A percentile compares a stretch with the other conserved stretches of the same genome.
These are phyloP conservation scores for Fibroporia radiculosa DNA, from an alignment of 768 basidiomycete genomes.

Conservation along the genomic window DNA sequence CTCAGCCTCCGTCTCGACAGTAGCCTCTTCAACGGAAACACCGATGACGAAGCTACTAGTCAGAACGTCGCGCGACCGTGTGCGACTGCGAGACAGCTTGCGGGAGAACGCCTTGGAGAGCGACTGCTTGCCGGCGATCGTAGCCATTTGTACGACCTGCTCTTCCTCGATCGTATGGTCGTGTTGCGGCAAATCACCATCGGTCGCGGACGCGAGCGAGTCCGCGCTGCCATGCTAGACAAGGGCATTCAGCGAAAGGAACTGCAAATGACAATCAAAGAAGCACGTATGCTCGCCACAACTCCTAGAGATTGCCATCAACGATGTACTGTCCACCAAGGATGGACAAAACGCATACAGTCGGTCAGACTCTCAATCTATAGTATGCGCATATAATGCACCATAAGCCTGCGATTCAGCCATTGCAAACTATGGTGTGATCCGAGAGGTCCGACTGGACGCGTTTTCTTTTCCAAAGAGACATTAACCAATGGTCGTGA, in stretches of 20 bases:
- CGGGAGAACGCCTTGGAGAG: constrained; percentile 22
- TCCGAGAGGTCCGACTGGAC: no score
- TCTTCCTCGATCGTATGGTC: constrained; percentile 9
- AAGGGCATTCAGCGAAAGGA: background rate
- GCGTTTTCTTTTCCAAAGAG: no score
- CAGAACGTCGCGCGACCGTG: constrained; percentile 15
- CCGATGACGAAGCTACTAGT: constrained; percentile 15
- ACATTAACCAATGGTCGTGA: no score
- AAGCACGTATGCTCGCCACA: background rate
- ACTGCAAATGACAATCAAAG: background rate
- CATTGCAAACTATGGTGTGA: no score
- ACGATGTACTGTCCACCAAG: no score
- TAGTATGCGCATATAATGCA: no score
- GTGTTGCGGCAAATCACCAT: background rate
- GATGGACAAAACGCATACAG: no score
- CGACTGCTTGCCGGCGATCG: constrained; percentile 16
- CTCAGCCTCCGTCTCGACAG: constrained; percentile 14
- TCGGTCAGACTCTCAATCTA: no score
- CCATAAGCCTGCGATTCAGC: no score
- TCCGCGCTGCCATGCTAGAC: constrained; percentile 17
- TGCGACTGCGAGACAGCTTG: constrained; percentile 18
- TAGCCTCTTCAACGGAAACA: constrained; percentile 21
- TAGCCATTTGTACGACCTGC: constrained; percentile 19
- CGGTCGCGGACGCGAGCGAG: constrained; percentile 18
- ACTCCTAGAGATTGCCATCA: no score